Evolutionary conservation across 148 eudicot genomes (phyloP).

Genomic region (Cornus florida): DNA sequence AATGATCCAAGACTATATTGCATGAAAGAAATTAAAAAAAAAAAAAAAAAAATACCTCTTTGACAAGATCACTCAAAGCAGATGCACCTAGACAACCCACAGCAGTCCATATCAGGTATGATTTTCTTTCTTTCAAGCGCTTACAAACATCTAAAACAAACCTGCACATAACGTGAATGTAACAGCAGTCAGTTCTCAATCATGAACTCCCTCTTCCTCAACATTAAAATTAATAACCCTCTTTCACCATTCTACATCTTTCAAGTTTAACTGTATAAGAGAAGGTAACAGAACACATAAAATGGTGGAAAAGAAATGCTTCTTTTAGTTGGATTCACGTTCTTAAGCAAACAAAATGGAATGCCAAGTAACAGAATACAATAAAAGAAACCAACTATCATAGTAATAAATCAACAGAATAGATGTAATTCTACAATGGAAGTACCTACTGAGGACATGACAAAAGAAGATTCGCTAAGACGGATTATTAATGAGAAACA

Average conservation of each 20-base stretch:
- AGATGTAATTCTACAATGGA: too few relatives aligned
- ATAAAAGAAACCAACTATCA: too few relatives aligned
- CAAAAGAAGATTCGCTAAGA: too few relatives aligned
- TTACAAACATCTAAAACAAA: slow-evolving; percentile 77
- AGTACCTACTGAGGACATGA: too few relatives aligned
- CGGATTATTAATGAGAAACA: too few relatives aligned
- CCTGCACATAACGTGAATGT: slow-evolving; percentile 35
- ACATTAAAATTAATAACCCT: neutral
- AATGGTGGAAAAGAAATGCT: neutral
- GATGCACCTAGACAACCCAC: slow-evolving; percentile 83
- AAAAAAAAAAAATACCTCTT: slow-evolving; percentile 53
- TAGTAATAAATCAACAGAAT: too few relatives aligned
- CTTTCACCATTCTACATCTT: neutral
- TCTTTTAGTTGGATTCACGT: neutral
- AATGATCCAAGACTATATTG: neutral
- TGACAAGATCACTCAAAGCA: slow-evolving; percentile 80
- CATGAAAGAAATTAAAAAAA: neutral
- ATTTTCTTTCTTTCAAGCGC: slow-evolving; percentile 71
- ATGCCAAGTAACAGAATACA: neutral
- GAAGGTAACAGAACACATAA: neutral
- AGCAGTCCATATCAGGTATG: slow-evolving; percentile 79
- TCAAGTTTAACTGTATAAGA: neutral
- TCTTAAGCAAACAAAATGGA: neutral
- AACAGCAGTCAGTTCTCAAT: neutral
- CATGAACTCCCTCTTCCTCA: neutral